phyloP scores from a whole-genome alignment of 2,329 filamentous ascomycete genomes.

The Orbilia oligospora region DNA sequence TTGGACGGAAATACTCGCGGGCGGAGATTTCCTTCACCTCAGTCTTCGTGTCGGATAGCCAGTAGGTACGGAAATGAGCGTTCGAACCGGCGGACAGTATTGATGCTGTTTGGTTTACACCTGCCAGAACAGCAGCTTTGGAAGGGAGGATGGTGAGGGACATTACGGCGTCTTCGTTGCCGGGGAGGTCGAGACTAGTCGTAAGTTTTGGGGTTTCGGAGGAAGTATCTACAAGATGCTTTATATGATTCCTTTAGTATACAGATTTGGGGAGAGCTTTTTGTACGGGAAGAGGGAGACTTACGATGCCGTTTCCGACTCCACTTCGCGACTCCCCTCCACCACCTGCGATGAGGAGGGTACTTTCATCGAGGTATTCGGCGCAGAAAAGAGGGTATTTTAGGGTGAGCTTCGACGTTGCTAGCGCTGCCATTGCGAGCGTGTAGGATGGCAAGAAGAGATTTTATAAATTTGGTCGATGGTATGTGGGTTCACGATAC shows the following conservation, averaged over 20 bases:
- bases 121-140: conserved; percentile 60
- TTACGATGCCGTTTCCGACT: conserved; percentile 64
- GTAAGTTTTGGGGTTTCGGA: conserved; percentile 45
- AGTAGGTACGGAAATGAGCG: conserved; percentile 64
- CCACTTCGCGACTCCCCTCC: conserved; percentile 64
- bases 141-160: conserved; percentile 61
- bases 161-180: conserved; percentile 64
- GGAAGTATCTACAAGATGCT: conserved; percentile 56
- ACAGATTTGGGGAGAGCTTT: no score
- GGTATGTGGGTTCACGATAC: conserved; percentile 5
- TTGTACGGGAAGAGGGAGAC: conserved; percentile 27
- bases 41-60: conserved; percentile 51
- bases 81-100: conserved; percentile 60
- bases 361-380: conserved; percentile 63
- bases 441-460: neutral
- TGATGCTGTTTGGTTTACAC: conserved; percentile 62
- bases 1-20: conserved; percentile 54
- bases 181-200: conserved; percentile 61
- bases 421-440: conserved; percentile 62
- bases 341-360: conserved; percentile 63
- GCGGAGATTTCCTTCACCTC: conserved; percentile 61
- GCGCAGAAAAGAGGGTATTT: conserved; percentile 64
- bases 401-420: conserved; percentile 64
- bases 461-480: neutral
- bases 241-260: neutral